Evolutionary conservation across 805 yeast species (phyloP).

Genomic region (Teunomyces aglyptinius): DNA sequence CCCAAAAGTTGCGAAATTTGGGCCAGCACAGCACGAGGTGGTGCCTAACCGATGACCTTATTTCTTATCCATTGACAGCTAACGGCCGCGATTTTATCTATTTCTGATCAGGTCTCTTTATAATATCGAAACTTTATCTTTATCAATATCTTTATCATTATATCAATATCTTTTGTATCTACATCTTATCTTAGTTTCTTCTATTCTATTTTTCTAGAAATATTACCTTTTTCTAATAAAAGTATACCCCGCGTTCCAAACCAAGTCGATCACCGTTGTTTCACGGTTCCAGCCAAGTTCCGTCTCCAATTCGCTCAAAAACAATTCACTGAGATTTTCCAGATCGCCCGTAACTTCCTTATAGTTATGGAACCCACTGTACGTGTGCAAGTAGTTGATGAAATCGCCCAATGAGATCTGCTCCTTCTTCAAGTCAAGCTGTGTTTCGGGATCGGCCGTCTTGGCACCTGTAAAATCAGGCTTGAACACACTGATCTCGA

Average conservation of each 20-base stretch:
- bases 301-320: slow-evolving; percentile 31
- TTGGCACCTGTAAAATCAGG: slow-evolving; percentile 15
- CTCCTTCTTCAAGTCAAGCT: slow-evolving; percentile 26
- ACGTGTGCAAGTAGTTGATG: slow-evolving; percentile 58
- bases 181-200: no score
- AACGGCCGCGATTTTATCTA: background rate
- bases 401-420: slow-evolving; percentile 46
- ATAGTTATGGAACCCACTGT: slow-evolving; percentile 68
- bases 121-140: no score
- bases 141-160: no score
- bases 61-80: background rate
- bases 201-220: background rate
- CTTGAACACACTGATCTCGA: slow-evolving; percentile 24
- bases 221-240: slow-evolving; percentile 36
- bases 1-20: slow-evolving; percentile 4
- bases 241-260: slow-evolving; percentile 53
- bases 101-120: no score
- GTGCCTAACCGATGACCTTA: background rate
- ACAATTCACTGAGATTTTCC: slow-evolving; percentile 33
- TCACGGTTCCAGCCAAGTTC: slow-evolving; percentile 47
- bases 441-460: slow-evolving; percentile 20
- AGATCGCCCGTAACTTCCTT: slow-evolving; percentile 33
- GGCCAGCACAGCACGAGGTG: background rate
- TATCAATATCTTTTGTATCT: no score
- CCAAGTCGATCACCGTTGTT: slow-evolving; percentile 39